phyloP scores from a whole-genome alignment of 208 protist genomes.

The Naegleria lovaniensis region DNA sequence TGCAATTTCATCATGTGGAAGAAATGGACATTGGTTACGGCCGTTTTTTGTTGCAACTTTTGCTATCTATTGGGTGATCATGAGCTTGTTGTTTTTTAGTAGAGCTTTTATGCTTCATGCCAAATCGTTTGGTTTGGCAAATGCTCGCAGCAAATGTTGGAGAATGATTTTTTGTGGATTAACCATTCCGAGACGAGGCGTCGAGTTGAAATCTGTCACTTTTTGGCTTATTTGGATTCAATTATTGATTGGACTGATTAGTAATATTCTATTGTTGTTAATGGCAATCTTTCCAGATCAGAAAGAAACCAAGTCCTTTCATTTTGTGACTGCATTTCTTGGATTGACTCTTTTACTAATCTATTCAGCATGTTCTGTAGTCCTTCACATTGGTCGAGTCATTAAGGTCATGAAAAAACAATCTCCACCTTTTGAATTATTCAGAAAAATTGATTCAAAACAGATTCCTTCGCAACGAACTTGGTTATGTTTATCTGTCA shows the following conservation, averaged over 20 bases:
- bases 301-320: not conserved
- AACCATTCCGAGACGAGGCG: not conserved
- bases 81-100: not conserved
- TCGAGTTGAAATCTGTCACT: not conserved
- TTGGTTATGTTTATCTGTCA: not conserved
- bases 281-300: not conserved
- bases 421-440: not conserved
- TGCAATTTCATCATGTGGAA: not conserved
- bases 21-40: not conserved
- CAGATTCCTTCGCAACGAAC: not conserved
- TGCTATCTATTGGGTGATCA: not conserved
- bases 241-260: not conserved
- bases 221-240: not conserved
- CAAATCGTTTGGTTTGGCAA: not conserved
- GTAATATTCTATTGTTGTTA: not conserved
- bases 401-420: not conserved
- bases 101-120: not conserved
- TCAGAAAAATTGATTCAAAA: not conserved
- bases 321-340: not conserved
- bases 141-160: not conserved
- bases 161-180: not conserved
- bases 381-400: not conserved
- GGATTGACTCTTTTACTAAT: not conserved
- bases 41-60: not conserved
- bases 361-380: not conserved